Conservation (phyloP, 345 rosid species). For the Moricandia moricandioides region DNA sequence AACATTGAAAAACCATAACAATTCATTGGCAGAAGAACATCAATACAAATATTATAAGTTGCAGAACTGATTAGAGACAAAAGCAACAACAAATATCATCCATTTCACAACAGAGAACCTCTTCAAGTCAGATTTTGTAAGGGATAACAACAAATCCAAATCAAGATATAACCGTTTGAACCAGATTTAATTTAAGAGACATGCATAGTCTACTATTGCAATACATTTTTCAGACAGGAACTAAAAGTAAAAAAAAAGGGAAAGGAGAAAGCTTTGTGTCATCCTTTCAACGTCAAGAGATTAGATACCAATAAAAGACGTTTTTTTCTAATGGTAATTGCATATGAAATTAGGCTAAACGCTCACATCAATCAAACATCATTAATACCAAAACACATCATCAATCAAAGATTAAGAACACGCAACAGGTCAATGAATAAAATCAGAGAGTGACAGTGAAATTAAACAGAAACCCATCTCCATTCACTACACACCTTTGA, state of each 20-base stretch:
- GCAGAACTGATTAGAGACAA: not conserved
- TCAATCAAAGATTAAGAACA: conserved; percentile 28
- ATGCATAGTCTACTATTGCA: conserved; percentile 28
- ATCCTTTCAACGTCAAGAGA: conserved; percentile 31
- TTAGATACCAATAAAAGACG: conserved; percentile 17
- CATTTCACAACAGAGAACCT: not conserved
- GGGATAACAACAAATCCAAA: not conserved
- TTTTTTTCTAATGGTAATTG: not conserved
- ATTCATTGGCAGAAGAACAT: not conserved
- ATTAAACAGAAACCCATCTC: conserved; percentile 18
- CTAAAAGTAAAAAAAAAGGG: conserved; percentile 40
- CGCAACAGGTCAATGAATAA: conserved; percentile 32
- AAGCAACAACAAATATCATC: not conserved
- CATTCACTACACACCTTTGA: conserved; percentile 38
- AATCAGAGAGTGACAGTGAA: conserved; percentile 1
- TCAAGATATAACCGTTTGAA: conserved; percentile 7
- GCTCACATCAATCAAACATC: conserved; percentile 40
- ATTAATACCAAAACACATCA: conserved; percentile 30
- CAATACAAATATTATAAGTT: not conserved
- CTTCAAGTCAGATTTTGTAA: not conserved
- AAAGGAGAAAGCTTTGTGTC: conserved; percentile 22
- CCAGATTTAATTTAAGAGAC: not conserved
- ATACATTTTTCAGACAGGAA: conserved; percentile 27
- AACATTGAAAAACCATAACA: not conserved
- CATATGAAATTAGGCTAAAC: conserved; percentile 36